Percentiles rank a stretch among this genome's conserved stretches.
Evolutionary conservation across 108 stramenopile species (phyloP).

Genomic region (Conticribra weissflogii): DNA sequence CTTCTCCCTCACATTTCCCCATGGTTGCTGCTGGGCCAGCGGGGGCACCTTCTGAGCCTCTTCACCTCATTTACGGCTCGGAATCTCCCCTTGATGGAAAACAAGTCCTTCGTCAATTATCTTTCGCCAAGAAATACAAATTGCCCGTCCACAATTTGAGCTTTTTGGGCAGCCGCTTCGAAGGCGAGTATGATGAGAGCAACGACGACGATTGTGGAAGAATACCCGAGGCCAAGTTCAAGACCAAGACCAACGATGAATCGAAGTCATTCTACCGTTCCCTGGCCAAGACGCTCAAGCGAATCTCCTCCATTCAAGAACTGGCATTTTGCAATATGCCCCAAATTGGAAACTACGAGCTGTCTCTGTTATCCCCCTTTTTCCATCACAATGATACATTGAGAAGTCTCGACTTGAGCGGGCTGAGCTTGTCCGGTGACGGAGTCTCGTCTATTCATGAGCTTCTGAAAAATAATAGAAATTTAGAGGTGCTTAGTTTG

Average conservation of each 20-base stretch:
- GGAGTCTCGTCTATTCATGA: slow-evolving; percentile 1
- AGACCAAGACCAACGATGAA: background rate
- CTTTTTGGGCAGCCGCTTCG: slow-evolving; percentile 19
- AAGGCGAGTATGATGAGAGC: too few relatives aligned
- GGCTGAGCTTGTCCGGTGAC: slow-evolving; percentile 10
- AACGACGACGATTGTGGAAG: too few relatives aligned
- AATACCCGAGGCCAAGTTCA: too few relatives aligned
- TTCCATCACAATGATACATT: slow-evolving; percentile 13
- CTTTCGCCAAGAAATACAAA: background rate
- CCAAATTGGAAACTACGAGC: slow-evolving; percentile 10
- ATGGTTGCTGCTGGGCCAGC: too few relatives aligned
- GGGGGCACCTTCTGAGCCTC: slow-evolving; percentile 7
- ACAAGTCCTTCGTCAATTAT: slow-evolving; percentile 9
- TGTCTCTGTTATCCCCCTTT: slow-evolving; percentile 13
- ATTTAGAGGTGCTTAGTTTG: slow-evolving; percentile 27
- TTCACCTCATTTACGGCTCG: slow-evolving; percentile 31
- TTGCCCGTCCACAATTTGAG: slow-evolving; percentile 13
- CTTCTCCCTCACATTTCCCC: too few relatives aligned
- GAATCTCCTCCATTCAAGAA: slow-evolving; percentile 7
- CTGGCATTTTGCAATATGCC: slow-evolving; percentile 26
- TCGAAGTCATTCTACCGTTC: background rate
- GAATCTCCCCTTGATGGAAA: slow-evolving; percentile 21
- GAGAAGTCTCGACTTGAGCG: slow-evolving; percentile 20
- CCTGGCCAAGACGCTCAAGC: slow-evolving; percentile 28
- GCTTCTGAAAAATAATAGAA: slow-evolving; percentile 16